These are phyloP conservation scores for Guadua angustifolia DNA, from an alignment of 176 grass and related monocot species.

Conservation along the genomic window DNA sequence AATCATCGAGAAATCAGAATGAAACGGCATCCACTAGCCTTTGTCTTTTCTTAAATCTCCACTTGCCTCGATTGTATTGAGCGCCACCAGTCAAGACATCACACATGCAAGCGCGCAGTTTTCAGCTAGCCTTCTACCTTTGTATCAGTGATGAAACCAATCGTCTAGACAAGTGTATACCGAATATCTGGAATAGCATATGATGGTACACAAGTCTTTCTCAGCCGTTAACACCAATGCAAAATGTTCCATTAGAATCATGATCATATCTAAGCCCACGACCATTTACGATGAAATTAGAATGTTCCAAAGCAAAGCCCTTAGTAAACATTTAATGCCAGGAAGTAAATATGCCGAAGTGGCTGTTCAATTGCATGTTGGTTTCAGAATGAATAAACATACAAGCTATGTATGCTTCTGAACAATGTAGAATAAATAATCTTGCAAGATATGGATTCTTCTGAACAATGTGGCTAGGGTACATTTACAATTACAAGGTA, in stretches of 20 bases:
- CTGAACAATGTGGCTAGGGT: conserved; percentile 17
- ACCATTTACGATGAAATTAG: not conserved
- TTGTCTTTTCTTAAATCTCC: not conserved
- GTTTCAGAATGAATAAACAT: not conserved
- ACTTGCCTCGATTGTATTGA: not conserved
- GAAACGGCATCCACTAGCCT: not conserved
- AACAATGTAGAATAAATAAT: conserved; percentile 28
- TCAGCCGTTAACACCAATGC: not conserved
- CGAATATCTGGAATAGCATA: not conserved
- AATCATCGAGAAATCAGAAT: not conserved
- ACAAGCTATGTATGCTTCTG: not conserved
- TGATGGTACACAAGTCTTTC: not conserved
- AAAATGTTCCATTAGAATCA: not conserved
- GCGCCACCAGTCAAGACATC: not conserved
- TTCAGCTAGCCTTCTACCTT: not conserved
- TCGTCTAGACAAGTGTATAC: not conserved
- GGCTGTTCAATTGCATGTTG: conserved; percentile 3
- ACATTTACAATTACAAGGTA: conserved; percentile 26
- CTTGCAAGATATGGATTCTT: not conserved
- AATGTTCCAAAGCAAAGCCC: not conserved
- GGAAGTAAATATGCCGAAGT: not conserved
- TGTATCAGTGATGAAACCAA: not conserved
- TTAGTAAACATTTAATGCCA: not conserved
- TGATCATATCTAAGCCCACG: not conserved
- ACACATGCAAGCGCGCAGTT: not conserved